phyloP scores from a whole-genome alignment of 352 stramenopile species.

The Globisporangium canariense region DNA sequence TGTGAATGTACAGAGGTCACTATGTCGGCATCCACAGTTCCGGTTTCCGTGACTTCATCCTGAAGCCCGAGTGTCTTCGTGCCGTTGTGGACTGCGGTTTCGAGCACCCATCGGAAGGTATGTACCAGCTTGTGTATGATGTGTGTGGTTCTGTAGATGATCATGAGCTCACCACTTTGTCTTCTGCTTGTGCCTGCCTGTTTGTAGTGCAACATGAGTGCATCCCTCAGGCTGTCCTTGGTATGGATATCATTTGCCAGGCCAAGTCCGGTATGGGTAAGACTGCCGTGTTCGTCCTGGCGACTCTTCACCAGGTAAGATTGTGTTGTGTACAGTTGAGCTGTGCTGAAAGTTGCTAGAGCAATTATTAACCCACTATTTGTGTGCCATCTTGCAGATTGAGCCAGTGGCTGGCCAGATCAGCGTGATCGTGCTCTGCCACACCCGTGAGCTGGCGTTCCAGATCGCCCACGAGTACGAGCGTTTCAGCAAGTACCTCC shows the following conservation, averaged over 20 bases:
- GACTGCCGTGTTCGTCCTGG: slow-evolving; percentile 99
- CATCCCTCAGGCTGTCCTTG: slow-evolving; percentile 99
- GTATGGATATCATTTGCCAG: slow-evolving; percentile 99
- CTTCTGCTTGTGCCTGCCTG: slow-evolving; percentile 12
- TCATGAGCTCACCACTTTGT: slow-evolving; percentile 17
- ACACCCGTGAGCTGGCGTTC: slow-evolving; percentile 99
- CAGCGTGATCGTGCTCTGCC: slow-evolving; percentile 97
- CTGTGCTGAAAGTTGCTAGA: not conserved
- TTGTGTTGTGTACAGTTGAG: not conserved
- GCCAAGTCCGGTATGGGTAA: slow-evolving; percentile 99
- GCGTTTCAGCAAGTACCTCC: slow-evolving; percentile 98
- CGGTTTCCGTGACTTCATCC: slow-evolving; percentile 99
- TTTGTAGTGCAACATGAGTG: slow-evolving; percentile 96
- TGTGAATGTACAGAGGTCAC: slow-evolving; percentile 87
- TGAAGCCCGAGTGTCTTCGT: slow-evolving; percentile 98
- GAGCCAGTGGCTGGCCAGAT: slow-evolving; percentile 91
- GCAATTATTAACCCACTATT: not conserved
- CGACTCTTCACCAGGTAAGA: slow-evolving; percentile 97
- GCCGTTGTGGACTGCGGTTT: slow-evolving; percentile 99
- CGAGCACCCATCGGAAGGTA: slow-evolving; percentile 99
- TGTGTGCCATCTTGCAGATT: slow-evolving; percentile 41
- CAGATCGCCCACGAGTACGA: slow-evolving; percentile 99
- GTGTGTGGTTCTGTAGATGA: not conserved
- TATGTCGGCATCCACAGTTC: slow-evolving; percentile 99
- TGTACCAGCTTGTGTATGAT: slow-evolving; percentile 13